Base-by-base conservation (phyloP, 306 rosid species). In the Glycine soja region DNA sequence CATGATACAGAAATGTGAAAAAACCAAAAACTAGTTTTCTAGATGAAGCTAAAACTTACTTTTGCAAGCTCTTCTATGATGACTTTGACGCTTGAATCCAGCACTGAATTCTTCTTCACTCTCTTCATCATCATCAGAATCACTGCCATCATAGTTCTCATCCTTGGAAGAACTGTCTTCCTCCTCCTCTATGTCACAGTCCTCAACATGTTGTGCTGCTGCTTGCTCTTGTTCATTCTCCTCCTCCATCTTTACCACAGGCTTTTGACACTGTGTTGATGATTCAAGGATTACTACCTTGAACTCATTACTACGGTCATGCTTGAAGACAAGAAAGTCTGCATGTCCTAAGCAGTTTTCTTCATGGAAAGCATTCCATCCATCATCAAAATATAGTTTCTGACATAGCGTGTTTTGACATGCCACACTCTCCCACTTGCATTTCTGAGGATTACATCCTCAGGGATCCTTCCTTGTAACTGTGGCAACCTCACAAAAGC, bases 361-460 rank as follows among this genome's bases (percentile, higher is more conserved):
- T 40, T 43, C 61, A 14, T n/a, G 61, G 3, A 85, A 77, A 15
- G 0, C 9, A 36, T 74, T 63, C 88, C 86, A 85, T 8, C 86
- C 88, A 42, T 45, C 57, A 0, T 32, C 74, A 42, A 85, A 81
- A 52, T 19, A 85, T 8, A 51, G 3, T 1, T 40, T 6, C 0
- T 6, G 30, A 77, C 52, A 5, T 0, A 0, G 2, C 8, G 7
- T 1, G 40, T 10, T 72, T 70, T 82, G 19, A 82, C 69, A 50
- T 51, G 12, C 81, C 86, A 85, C 19, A 51, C 72, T 74, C 48
- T 67, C 42, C 83, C 83, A 9, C 59, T 51, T 12, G 7, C 3
- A 57, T 74, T 42, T 74, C 52, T 77, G 0, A 85, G 83, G 30
- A 73, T 78, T 19, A 75, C 18, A 51, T 59, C 15, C 51, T 18